Base-by-base conservation (phyloP, 2,329 filamentous ascomycete species). In the Fusarium sulawesiense region DNA sequence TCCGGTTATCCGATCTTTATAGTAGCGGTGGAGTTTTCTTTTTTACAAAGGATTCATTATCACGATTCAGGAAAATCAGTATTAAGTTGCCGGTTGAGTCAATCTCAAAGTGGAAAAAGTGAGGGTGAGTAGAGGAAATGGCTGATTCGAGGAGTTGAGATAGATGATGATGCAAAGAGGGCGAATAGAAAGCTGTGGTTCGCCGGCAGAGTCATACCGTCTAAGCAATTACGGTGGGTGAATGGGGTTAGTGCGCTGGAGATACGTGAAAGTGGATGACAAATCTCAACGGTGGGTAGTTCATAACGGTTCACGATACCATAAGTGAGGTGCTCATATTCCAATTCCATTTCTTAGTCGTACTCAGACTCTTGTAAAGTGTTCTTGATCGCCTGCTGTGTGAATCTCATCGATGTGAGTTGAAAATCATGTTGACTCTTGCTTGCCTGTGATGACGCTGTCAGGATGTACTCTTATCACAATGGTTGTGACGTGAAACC, bases 131-230 rank as follows among this genome's bases (percentile, higher is more conserved):
- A 45, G 41, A 32, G 23, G 21, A 37, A 18, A 30, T 16, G 46
- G 42, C 56, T 25, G 42, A 66, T 21, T 45, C 42, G 46, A 46
- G n/a, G 41, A 30, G 49, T 44, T 44, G 50, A 56, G 48, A 71
- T 55, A 44, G 55, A 63, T 69, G 53, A 54, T 72, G 72, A 72
- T 74, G 72, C 61, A 61, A 71, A 62, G 70, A 72, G 56, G 23
- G 48, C 57, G 56, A 57, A 65, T 59, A 60, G 70, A 40, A 60
- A 54, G 60, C 64, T 72, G 56, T 59, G 49, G 61, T 72, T 72
- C 55, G 68, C 69, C 68, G 69, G 29, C 41, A 56, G 69, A 70
- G 69, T 71, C 68, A 71, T 63, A 57, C 29, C 23, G 44, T 55
- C 32, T 45, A 27, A 27, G 49, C 8, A 20, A 54, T 49, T 49